phyloP scores from a whole-genome alignment of 1,284 basidiomycete genomes.

The Sphagnurus paluster region DNA sequence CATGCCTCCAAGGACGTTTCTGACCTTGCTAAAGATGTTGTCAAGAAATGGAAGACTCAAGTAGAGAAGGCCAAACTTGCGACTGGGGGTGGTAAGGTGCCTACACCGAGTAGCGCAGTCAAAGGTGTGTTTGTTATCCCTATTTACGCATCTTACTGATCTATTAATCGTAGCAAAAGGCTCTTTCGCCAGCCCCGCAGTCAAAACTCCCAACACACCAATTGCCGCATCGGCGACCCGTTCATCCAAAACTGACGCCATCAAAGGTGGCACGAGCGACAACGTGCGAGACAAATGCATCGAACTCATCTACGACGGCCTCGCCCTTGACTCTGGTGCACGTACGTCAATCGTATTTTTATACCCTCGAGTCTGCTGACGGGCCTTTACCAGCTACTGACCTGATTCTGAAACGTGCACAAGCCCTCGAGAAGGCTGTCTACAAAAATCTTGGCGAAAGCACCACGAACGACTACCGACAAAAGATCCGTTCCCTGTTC shows the following conservation, averaged over 20 bases:
- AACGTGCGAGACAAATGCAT: conserved; percentile 86
- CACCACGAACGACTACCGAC: conserved; percentile 58
- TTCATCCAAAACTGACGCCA: conserved; percentile 68
- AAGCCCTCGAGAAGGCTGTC: conserved; percentile 61
- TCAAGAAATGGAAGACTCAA: conserved; percentile 88
- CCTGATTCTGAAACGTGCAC: conserved; percentile 57
- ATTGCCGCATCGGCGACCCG: conserved; percentile 44
- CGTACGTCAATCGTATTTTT: conserved; percentile 57
- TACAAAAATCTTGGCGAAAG: conserved; percentile 46
- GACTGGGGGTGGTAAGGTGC: conserved; percentile 19
- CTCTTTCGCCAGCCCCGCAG: conserved; percentile 30
- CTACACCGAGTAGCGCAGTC: conserved; percentile 21
- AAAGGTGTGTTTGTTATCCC: conserved; percentile 33
- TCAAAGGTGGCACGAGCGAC: conserved; percentile 65
- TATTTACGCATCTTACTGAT: background rate
- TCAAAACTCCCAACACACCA: conserved; percentile 45
- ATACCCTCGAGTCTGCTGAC: background rate
- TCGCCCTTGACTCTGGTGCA: conserved; percentile 82
- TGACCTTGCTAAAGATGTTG: conserved; percentile 89
- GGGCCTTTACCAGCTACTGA: conserved; percentile 51
- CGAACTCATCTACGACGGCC: conserved; percentile 89
- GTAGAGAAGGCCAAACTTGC: conserved; percentile 75
- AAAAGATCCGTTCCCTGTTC: conserved; percentile 88
- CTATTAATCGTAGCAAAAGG: conserved; percentile 27
- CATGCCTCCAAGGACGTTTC: conserved; percentile 74